These are phyloP conservation scores for Chalciporus pseudorubinellus DNA, from an alignment of 768 basidiomycete species.

Conservation along the genomic window DNA sequence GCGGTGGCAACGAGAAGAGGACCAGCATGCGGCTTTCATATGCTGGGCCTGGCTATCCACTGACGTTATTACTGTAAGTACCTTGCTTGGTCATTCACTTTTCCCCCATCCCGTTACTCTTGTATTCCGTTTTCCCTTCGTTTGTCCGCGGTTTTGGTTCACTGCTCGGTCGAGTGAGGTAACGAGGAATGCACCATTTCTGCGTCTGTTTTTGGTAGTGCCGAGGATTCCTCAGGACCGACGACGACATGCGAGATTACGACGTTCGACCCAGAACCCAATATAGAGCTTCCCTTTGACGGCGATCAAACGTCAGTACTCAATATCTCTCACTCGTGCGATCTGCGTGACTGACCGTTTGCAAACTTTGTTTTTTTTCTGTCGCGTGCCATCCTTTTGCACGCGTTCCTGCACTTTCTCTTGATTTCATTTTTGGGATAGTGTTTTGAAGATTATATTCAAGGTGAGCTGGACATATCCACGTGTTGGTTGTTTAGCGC, in stretches of 20 bases:
- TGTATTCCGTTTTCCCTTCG: background rate
- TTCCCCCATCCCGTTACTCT: background rate
- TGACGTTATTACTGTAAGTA: conserved; percentile 76
- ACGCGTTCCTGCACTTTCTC: background rate
- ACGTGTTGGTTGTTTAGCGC: background rate
- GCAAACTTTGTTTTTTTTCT: background rate
- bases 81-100: background rate
- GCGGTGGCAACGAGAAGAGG: conserved; percentile 50
- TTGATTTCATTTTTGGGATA: conserved; percentile 25
- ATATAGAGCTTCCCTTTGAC: conserved; percentile 78
- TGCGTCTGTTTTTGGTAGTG: conserved; percentile 38
- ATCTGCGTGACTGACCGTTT: conserved; percentile 8
- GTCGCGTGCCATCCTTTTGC: background rate
- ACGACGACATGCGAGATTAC: conserved; percentile 85
- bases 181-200: conserved; percentile 3
- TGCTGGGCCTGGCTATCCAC: conserved; percentile 70
- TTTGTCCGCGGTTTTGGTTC: background rate
- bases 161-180: conserved; percentile 1
- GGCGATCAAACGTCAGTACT: conserved; percentile 52
- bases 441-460: conserved; percentile 79
- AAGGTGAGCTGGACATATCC: conserved; percentile 50
- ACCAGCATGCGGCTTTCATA: conserved; percentile 89
- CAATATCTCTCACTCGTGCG: background rate
- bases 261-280: conserved; percentile 81
- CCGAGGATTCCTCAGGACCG: conserved; percentile 77